Base-by-base conservation (phyloP, 108 stramenopile genomes). In the Cyclotella kingstonii region DNA sequence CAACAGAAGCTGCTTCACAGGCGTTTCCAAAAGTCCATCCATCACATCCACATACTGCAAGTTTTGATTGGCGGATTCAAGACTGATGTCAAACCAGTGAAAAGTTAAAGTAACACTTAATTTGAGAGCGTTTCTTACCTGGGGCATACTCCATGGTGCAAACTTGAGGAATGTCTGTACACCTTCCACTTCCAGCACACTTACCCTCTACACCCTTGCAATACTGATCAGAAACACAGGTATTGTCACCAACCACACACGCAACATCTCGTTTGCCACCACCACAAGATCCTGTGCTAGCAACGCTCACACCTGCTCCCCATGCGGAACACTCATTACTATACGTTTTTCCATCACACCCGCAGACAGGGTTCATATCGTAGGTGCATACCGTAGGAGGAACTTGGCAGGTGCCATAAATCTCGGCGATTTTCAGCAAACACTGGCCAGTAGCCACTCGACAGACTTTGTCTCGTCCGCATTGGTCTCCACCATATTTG, bases 321-420 rank as follows among this genome's bases (percentile, higher is more conserved):
- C 25, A 53, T 0, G 52, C 52, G 3, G 23, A 8, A 35, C 52
- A 53, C 35, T 53, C 52, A 35, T 53, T 53, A 35, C 17, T 21
- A 35, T 53, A 53, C 21, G 52, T 53, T 35, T 53, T 36, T 38
- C 52, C 52, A 17, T 53, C 52, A 36, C 52, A 53, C 1, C 52
- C 52, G 35, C 52, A 53, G 1, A 53, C 52, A 34, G 52, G 52
- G 33, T 36, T 21, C 34, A 34, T 27, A 11, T 53, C 35, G 12
- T 35, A 36, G 5, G 52, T 53, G 9, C 52, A 53, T 5, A 18
- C 34, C 0, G n/a, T 26, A 19, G 52, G 52, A 35, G 52, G 52
- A 5, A 19, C 17, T 18, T 34, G n/a, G 22, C 52, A 53, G 12
- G 23, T 34, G 11, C 52, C 52, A 17, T 33, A 35, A 19, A 53